Percentiles rank a stretch among this genome's conserved stretches.
Conservation (phyloP, 345 rosid genomes). For the Eucalyptus lansdowneana region DNA sequence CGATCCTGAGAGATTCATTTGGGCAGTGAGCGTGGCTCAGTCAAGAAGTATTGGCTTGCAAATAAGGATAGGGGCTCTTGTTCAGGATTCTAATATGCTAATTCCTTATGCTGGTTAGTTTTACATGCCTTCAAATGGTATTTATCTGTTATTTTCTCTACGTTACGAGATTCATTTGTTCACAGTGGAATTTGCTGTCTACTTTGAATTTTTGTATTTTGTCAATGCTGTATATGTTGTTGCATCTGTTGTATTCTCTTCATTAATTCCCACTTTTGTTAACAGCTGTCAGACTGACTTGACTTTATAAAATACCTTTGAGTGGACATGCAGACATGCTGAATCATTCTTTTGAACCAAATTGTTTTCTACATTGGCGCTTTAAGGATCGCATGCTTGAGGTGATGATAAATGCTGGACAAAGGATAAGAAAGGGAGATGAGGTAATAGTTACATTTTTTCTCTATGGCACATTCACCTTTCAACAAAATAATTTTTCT, state of each 20-base stretch:
- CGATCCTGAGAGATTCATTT: conserved; percentile 68
- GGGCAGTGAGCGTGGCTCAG: conserved; percentile 89
- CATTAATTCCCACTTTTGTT: background rate
- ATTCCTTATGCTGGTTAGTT: conserved; percentile 86
- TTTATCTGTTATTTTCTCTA: background rate
- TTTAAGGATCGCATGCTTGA: conserved; percentile 93
- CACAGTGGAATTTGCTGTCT: background rate
- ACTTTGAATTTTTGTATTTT: background rate
- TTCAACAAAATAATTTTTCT: background rate
- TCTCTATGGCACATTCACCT: background rate
- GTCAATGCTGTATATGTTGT: background rate
- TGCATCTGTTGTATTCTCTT: background rate
- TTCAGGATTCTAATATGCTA: conserved; percentile 84
- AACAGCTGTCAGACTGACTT: background rate
- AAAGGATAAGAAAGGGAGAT: conserved; percentile 63
- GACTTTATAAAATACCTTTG: background rate
- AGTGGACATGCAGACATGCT: conserved; percentile 62
- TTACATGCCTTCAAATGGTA: background rate
- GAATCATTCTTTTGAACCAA: conserved; percentile 82
- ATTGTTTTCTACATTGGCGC: conserved; percentile 94
- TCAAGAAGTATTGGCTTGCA: conserved; percentile 74
- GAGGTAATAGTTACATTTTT: conserved; percentile 37
- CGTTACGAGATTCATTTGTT: background rate
- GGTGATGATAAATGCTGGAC: conserved; percentile 96
- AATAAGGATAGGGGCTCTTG: conserved; percentile 71